These are phyloP conservation scores for Myriangium duriaei DNA, from an alignment of 2,329 filamentous ascomycete genomes.

Conservation along the genomic window DNA sequence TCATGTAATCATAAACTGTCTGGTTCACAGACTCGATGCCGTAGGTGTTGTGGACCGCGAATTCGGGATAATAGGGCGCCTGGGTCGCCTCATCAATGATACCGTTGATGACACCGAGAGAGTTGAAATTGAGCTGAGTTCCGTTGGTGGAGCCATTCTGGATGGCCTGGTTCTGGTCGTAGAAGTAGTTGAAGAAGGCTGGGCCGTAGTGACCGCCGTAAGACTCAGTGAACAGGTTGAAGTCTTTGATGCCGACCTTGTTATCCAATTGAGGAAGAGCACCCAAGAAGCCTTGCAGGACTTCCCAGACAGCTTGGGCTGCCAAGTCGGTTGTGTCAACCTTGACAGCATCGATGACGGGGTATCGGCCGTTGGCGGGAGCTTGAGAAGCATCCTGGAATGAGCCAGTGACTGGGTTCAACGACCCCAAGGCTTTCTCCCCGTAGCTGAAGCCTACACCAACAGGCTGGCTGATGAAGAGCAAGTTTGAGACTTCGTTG, in stretches of 20 bases:
- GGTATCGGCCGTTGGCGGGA: constrained; percentile 35
- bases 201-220: constrained; percentile 43
- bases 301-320: constrained; percentile 42
- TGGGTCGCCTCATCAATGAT: constrained; percentile 44
- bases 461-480: constrained; percentile 51
- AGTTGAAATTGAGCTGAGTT: constrained; percentile 33
- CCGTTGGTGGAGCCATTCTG: constrained; percentile 22
- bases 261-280: constrained; percentile 37
- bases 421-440: constrained; percentile 25
- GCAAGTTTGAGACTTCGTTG: constrained; percentile 47
- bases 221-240: constrained; percentile 10
- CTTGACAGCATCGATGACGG: constrained; percentile 35
- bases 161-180: constrained; percentile 45
- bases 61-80: constrained; percentile 37
- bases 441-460: constrained; percentile 44
- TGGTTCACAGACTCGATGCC: constrained; percentile 44
- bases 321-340: constrained; percentile 46
- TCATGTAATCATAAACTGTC: constrained; percentile 47
- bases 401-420: constrained; percentile 32
- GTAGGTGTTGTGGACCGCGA: constrained; percentile 44
- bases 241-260: constrained; percentile 23
- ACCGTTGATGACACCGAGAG: constrained; percentile 44
- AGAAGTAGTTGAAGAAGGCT: constrained; percentile 42
- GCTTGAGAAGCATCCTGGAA: constrained; percentile 33
- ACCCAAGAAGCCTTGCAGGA: constrained; percentile 42